A percentile compares a stretch with the other conserved stretches of the same genome.
phyloP scores from a whole-genome alignment of 2,329 filamentous ascomycete species.

The Zasmidium cellare region DNA sequence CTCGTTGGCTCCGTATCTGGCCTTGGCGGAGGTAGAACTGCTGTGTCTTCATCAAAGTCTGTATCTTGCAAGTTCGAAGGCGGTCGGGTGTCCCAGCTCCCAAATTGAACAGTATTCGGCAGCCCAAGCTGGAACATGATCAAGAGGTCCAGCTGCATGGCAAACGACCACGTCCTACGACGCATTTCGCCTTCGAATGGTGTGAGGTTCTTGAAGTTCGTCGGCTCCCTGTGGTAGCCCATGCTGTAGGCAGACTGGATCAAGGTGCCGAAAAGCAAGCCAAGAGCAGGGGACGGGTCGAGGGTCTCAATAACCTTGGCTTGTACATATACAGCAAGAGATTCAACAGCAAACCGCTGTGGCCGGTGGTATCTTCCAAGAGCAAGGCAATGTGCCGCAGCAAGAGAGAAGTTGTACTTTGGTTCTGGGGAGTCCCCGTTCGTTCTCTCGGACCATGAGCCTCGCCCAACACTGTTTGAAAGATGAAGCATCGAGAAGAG shows the following conservation, averaged over 20 bases:
- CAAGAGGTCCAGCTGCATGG: constrained; percentile 44
- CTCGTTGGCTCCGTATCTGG: constrained; percentile 25
- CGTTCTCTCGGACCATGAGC: background rate
- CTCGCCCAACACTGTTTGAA: constrained; percentile 9
- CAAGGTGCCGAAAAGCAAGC: constrained; percentile 10
- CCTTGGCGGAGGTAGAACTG: constrained; percentile 35
- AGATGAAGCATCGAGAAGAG: constrained; percentile 39
- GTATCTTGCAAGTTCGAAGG: constrained; percentile 44
- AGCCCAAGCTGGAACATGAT: constrained; percentile 47
- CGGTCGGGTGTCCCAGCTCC: constrained; percentile 41
- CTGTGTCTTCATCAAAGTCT: constrained; percentile 39
- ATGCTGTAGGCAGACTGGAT: constrained; percentile 24
- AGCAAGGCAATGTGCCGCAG: constrained; percentile 13
- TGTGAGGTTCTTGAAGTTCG: constrained; percentile 16
- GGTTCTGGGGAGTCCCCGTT: background rate
- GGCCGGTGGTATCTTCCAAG: constrained; percentile 11
- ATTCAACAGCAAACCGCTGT: constrained; percentile 14
- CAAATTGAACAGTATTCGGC: constrained; percentile 45
- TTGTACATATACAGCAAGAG: constrained; percentile 12
- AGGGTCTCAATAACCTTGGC: constrained; percentile 13
- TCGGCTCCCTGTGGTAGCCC: constrained; percentile 46
- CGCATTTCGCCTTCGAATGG: constrained; percentile 46
- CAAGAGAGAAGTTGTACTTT: constrained; percentile 5
- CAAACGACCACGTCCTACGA: constrained; percentile 41
- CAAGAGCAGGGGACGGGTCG: constrained; percentile 9